These are phyloP conservation scores for Sisymbrium irio DNA, from an alignment of 345 rosid species.

Conservation along the genomic window DNA sequence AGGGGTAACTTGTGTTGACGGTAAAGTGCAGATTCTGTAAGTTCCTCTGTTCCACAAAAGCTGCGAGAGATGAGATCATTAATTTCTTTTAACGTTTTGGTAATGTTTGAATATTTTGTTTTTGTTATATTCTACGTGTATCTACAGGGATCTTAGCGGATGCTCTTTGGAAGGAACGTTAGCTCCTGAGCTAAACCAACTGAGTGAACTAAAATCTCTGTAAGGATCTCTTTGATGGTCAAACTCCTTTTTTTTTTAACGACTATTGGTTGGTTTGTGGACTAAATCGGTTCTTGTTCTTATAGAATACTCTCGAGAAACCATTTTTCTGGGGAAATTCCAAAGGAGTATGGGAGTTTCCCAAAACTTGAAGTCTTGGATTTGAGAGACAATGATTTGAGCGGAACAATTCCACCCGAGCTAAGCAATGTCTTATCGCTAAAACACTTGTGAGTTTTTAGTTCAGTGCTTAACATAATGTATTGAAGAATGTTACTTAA, in stretches of 20 bases:
- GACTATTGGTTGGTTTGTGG: conserved; percentile 10
- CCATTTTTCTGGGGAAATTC: conserved; percentile 61
- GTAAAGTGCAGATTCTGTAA: conserved; percentile 78
- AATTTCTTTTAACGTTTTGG: neutral
- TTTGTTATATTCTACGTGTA: conserved; percentile 34
- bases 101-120: neutral
- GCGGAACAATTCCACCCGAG: conserved; percentile 63
- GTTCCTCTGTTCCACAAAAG: conserved; percentile 59
- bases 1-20: conserved; percentile 66
- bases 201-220: conserved; percentile 67
- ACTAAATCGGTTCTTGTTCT: conserved; percentile 12
- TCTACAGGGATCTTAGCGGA: conserved; percentile 57
- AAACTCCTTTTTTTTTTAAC: conserved; percentile 36
- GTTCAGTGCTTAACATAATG: conserved; percentile 42
- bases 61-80: conserved; percentile 45
- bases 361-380: conserved; percentile 60
- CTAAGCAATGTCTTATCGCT: conserved; percentile 44
- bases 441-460: conserved; percentile 65
- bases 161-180: conserved; percentile 64
- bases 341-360: conserved; percentile 68
- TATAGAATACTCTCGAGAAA: conserved; percentile 54
- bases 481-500: neutral
- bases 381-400: conserved; percentile 66
- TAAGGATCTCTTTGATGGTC: conserved; percentile 56
- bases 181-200: conserved; percentile 72